Conservation (phyloP, 805 yeast species). For the Myxozyma neotropica region DNA sequence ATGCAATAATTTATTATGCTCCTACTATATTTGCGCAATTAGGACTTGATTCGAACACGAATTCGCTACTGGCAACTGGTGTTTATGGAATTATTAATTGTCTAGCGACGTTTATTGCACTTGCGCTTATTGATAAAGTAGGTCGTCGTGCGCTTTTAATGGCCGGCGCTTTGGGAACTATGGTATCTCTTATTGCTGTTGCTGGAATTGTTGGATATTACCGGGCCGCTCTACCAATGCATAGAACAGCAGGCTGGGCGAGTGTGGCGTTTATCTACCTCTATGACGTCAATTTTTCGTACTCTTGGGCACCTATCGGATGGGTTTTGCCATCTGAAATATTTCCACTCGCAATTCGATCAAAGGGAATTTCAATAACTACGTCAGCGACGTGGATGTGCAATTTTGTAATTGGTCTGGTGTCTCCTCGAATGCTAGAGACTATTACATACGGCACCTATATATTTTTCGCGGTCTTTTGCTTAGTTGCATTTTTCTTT, state of each 20-base stretch:
- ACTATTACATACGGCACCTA: constrained; percentile 38
- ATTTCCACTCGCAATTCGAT: constrained; percentile 54
- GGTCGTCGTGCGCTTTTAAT: constrained; percentile 69
- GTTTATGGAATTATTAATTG: constrained; percentile 52
- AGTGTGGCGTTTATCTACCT: constrained; percentile 55
- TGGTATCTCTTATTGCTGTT: constrained; percentile 18
- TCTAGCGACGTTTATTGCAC: constrained; percentile 57
- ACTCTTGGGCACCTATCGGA: constrained; percentile 56
- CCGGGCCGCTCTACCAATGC: neutral
- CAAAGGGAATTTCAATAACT: constrained; percentile 22
- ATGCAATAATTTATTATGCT: constrained; percentile 47
- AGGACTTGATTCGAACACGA: constrained; percentile 49
- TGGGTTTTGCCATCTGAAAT: constrained; percentile 73
- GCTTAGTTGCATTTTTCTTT: constrained; percentile 36
- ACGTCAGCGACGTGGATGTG: constrained; percentile 26
- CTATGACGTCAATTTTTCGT: constrained; percentile 59
- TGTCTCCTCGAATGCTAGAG: constrained; percentile 37
- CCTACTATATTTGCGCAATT: constrained; percentile 54
- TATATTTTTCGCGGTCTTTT: constrained; percentile 40
- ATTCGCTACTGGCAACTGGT: constrained; percentile 48
- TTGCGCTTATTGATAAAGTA: constrained; percentile 54
- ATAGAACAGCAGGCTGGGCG: constrained; percentile 10
- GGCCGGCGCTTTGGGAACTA: constrained; percentile 61
- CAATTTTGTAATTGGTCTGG: constrained; percentile 40
- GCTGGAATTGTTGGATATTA: constrained; percentile 10